phyloP scores from a whole-genome alignment of 202 grass and related monocot genomes.

The Panicum virgatum region DNA sequence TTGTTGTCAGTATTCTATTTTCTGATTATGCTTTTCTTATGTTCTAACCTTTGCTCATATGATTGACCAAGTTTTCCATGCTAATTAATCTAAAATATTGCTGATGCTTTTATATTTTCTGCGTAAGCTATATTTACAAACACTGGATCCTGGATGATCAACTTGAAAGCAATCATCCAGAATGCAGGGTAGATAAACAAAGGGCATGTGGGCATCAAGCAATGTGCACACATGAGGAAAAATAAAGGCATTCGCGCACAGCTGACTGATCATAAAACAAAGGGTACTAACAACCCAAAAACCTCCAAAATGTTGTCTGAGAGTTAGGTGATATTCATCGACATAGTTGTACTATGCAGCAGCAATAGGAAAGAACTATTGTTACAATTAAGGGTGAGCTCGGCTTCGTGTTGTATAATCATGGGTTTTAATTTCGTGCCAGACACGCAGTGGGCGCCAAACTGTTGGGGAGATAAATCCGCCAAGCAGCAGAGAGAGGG shows the following conservation, averaged over 20 bases:
- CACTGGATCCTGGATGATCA: background rate
- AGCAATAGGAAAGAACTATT: background rate
- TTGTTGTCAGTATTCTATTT: background rate
- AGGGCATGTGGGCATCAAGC: background rate
- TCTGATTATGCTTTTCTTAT: background rate
- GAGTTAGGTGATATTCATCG: background rate
- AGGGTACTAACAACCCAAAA: background rate
- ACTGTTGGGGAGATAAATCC: too few relatives aligned
- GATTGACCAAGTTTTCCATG: background rate
- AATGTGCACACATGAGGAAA: background rate
- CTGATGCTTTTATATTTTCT: background rate
- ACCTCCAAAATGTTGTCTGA: background rate
- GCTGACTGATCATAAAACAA: background rate
- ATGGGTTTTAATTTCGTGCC: too few relatives aligned
- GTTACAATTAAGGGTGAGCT: background rate
- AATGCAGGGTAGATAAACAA: background rate
- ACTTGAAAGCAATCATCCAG: background rate
- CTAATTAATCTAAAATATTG: background rate
- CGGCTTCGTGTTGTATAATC: too few relatives aligned
- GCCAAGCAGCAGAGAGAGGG: too few relatives aligned
- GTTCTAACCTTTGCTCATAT: conserved; percentile 3
- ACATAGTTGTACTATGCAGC: background rate
- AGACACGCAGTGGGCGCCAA: too few relatives aligned
- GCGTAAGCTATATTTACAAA: background rate
- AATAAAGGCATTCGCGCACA: background rate